Evolutionary conservation across 768 basidiomycete species (phyloP).

Genomic region (Xerocomus spinulosus): DNA sequence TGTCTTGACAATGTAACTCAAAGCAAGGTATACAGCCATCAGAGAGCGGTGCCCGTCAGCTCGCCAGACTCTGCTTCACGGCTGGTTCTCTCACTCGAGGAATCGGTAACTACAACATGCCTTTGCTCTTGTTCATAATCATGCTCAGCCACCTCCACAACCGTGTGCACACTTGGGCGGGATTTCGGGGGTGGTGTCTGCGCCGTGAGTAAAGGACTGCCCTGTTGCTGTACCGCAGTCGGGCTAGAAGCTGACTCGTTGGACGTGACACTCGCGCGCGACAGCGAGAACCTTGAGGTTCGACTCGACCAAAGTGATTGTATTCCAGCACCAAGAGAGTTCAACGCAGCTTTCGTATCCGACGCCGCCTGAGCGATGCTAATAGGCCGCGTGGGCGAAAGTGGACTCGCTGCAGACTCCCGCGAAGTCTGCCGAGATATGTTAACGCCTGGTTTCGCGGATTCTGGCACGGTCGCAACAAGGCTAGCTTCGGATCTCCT

Average conservation of each 20-base stretch:
- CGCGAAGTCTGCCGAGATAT: conserved; percentile 22
- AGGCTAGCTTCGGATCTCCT: conserved; percentile 26
- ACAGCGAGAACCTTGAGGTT: conserved; percentile 36
- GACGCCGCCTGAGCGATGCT: conserved; percentile 31
- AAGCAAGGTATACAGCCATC: conserved; percentile 4
- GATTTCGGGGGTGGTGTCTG: conserved; percentile 12
- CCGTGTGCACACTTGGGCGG: conserved; percentile 20
- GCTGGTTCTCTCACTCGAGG: conserved; percentile 4
- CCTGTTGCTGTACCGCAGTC: conserved; percentile 4
- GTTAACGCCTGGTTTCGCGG: conserved; percentile 12
- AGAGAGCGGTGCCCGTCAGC: conserved; percentile 29
- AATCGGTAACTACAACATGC: conserved; percentile 3
- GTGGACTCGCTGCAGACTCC: conserved; percentile 18
- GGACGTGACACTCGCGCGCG: conserved; percentile 25
- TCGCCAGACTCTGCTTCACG: conserved; percentile 16
- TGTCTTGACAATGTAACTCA: not conserved
- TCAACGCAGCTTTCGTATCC: conserved; percentile 34
- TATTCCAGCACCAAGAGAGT: conserved; percentile 42
- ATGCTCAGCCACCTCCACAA: conserved; percentile 24
- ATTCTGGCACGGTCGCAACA: conserved; percentile 7
- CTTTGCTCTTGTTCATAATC: conserved; percentile 16
- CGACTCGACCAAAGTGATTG: conserved; percentile 46
- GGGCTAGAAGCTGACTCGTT: conserved; percentile 20
- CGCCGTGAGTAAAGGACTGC: not conserved
- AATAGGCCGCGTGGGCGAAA: conserved; percentile 18